A percentile compares a stretch with the other conserved stretches of the same genome.
phyloP scores from a whole-genome alignment of 441 rosid genomes.

The Theobroma grandiflorum region DNA sequence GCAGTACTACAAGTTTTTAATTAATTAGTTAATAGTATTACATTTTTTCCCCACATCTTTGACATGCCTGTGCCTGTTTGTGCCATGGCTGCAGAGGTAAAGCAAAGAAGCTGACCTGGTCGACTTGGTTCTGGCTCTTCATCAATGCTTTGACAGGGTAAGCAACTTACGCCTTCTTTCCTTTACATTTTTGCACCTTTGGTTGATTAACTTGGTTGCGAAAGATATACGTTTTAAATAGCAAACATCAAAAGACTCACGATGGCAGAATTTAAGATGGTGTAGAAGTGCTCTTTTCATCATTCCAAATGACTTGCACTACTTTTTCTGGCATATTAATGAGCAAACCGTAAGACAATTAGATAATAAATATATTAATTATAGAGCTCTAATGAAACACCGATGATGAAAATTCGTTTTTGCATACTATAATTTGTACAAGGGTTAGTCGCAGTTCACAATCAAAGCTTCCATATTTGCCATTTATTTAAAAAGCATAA shows the following conservation, averaged over 20 bases:
- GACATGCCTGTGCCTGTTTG: not conserved
- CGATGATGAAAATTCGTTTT: not conserved
- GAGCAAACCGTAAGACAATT: no score
- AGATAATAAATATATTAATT: no score
- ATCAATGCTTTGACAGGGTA: constrained; percentile 48
- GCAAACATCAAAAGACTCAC: not conserved
- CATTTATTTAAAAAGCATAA: not conserved
- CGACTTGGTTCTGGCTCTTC: constrained; percentile 47
- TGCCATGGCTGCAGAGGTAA: constrained; percentile 31
- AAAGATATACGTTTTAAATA: not conserved
- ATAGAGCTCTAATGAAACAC: not conserved
- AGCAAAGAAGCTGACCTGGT: constrained; percentile 30
- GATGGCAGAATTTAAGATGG: not conserved
- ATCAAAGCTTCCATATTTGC: not conserved
- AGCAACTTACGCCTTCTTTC: not conserved
- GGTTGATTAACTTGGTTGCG: not conserved
- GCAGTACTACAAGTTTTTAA: not conserved
- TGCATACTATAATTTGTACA: not conserved
- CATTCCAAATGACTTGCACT: not conserved
- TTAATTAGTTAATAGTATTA: not conserved
- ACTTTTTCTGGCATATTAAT: not conserved
- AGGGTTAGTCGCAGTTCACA: not conserved
- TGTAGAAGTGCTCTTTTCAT: not conserved
- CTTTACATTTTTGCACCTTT: constrained; percentile 1
- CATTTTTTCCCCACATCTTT: not conserved